phyloP scores from a whole-genome alignment of 2,329 filamentous ascomycete genomes.

The Bipolaris sorokiniana region DNA sequence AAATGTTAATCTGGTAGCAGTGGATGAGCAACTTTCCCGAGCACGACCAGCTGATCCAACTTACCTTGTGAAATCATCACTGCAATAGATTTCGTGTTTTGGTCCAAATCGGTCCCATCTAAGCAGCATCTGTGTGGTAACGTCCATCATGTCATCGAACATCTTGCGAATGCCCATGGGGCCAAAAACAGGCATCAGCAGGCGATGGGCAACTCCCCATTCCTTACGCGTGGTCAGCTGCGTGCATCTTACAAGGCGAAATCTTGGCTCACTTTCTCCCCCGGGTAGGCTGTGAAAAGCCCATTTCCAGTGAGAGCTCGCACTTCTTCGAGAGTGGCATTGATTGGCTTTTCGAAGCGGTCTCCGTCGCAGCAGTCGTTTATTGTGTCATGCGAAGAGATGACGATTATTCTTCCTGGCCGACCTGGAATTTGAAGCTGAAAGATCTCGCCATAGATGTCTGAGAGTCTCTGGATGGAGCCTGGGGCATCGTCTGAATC shows the following conservation, averaged over 20 bases:
- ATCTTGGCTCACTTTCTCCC: conserved; percentile 3
- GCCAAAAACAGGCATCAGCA: conserved; percentile 14
- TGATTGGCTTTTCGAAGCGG: conserved; percentile 11
- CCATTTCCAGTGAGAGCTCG: conserved; percentile 11
- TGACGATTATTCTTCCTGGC: conserved; percentile 7
- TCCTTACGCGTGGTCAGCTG: neutral
- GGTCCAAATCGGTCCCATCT: conserved; percentile 13
- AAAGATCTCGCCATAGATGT: conserved; percentile 16
- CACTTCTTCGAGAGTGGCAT: conserved; percentile 11
- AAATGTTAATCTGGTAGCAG: conserved; percentile 4
- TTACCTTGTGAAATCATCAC: conserved; percentile 6
- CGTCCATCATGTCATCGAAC: conserved; percentile 15
- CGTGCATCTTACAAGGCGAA: neutral
- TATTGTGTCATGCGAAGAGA: conserved; percentile 14
- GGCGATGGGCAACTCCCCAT: conserved; percentile 10
- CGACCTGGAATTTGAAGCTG: conserved; percentile 10
- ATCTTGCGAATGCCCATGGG: conserved; percentile 13
- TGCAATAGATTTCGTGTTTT: conserved; percentile 11
- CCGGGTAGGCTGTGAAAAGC: conserved; percentile 12
- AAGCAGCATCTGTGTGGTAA: conserved; percentile 12
- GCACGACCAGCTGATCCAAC: too few relatives aligned
- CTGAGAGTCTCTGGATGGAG: conserved; percentile 9
- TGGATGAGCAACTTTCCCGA: too few relatives aligned
- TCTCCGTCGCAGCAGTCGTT: conserved; percentile 12
- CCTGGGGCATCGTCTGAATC: conserved; percentile 7